phyloP scores from a whole-genome alignment of 805 yeast species.

The Torulaspora microellipsoides region DNA sequence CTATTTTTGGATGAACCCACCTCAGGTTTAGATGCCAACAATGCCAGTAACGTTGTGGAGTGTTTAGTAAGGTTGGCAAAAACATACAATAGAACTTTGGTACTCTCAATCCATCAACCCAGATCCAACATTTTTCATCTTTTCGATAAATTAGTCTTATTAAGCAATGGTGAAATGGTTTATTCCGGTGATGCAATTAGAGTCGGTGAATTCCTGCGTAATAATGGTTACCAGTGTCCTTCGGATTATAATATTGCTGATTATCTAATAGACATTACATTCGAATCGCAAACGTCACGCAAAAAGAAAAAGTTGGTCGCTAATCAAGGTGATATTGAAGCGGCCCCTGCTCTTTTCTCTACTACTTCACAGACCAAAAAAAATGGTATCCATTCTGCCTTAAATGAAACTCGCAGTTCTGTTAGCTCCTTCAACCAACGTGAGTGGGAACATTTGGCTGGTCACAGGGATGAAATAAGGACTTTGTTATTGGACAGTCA shows the following conservation, averaged over 20 bases:
- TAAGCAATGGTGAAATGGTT: slow-evolving; percentile 80
- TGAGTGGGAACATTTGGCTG: slow-evolving; percentile 85
- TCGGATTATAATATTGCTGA: slow-evolving; percentile 91
- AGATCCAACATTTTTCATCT: slow-evolving; percentile 90
- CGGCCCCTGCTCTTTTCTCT: slow-evolving; percentile 21
- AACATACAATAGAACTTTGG: slow-evolving; percentile 78
- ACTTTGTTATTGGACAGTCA: slow-evolving; percentile 22
- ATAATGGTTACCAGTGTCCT: slow-evolving; percentile 79
- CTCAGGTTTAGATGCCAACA: slow-evolving; percentile 90
- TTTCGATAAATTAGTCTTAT: slow-evolving; percentile 74
- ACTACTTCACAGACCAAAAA: slow-evolving; percentile 2
- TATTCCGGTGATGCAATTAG: slow-evolving; percentile 81
- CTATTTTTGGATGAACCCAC: slow-evolving; percentile 90
- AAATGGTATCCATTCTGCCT: slow-evolving; percentile 7
- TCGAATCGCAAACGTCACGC: slow-evolving; percentile 38
- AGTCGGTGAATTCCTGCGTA: slow-evolving; percentile 70
- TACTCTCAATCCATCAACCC: slow-evolving; percentile 95
- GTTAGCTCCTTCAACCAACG: slow-evolving; percentile 48
- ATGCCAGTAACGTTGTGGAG: slow-evolving; percentile 88
- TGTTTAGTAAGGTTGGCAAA: slow-evolving; percentile 74
- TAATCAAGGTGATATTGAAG: slow-evolving; percentile 27
- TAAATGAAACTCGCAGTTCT: slow-evolving; percentile 10
- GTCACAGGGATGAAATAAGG: slow-evolving; percentile 67
- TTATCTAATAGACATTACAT: slow-evolving; percentile 84
- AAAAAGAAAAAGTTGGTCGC: slow-evolving; percentile 7